Evolutionary conservation across 1,139 yeast genomes (phyloP), one percentile per base, ranked within the genome.

Genomic region (Pichia sp.): DNA sequence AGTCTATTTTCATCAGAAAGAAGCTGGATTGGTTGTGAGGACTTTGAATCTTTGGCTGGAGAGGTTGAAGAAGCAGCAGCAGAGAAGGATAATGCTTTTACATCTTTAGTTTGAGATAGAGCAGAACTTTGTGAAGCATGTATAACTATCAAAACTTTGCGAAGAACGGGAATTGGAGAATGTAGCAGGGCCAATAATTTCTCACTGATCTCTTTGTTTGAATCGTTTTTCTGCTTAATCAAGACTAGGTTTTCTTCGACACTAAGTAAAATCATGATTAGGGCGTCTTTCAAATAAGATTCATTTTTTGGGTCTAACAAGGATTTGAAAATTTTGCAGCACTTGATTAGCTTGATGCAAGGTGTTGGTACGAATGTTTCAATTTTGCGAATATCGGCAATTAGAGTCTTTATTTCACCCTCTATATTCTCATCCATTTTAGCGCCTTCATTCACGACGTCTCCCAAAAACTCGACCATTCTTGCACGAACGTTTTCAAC

Each of bases 1-100:
- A 68, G 48, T 53, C 68, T 59, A 44, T 64, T 65, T 42, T 65
- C 69, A 47, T 67, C 64, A 11, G 64, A 56, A 5, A 66, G 56
- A n/a, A 65, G 58, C 30, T 54, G 53, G 6, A 53, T 41, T 26
- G 55, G 53, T 15, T 59, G 55, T 15, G 50, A 36, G 23, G 52
- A 40, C 29, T 56, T 50, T 3, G 53, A 54, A 6, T 3, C 2
- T 16, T 36, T 36, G 15, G 7, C 4, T 13, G 40, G n/a, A 5
- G 40, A 36, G 8, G 40, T 11, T 36, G 40, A 36, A 13, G 40
- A 10, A 15, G 40, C 8, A 8, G 34, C 11, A 8, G 34, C 10
- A 36, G 40, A 13, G n/a, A 6, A 36, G 15, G 40, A 36, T 5
- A 15, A 36, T 11, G 40, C 3, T 11, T 31, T 31, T 8, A 31